Percentiles rank a stretch among this genome's conserved stretches.
Evolutionary conservation across 805 yeast species (phyloP).

Genomic region (Tetrapisispora arboricola): DNA sequence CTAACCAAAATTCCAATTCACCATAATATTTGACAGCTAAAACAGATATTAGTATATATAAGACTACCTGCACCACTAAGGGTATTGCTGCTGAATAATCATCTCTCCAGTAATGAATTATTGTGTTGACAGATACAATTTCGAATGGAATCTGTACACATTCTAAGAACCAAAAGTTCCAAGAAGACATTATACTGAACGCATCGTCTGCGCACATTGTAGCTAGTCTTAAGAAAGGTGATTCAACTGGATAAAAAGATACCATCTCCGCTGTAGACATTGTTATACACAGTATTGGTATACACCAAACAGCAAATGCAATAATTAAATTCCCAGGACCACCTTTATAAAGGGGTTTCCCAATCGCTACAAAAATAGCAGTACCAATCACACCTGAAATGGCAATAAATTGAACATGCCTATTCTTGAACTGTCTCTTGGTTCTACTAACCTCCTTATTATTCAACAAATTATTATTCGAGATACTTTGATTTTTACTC

Average conservation of each 20-base stretch:
- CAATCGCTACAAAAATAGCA: slow-evolving; percentile 66
- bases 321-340: slow-evolving; percentile 64
- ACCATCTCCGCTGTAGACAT: slow-evolving; percentile 72
- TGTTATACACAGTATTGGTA: slow-evolving; percentile 58
- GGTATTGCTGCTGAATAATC: slow-evolving; percentile 67
- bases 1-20: slow-evolving; percentile 71
- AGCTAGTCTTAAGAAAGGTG: slow-evolving; percentile 67
- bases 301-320: slow-evolving; percentile 57
- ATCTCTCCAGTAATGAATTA: slow-evolving; percentile 72
- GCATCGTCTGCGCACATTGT: slow-evolving; percentile 72
- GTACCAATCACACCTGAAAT: slow-evolving; percentile 81
- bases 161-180: slow-evolving; percentile 70
- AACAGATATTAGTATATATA: slow-evolving; percentile 55
- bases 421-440: slow-evolving; percentile 42
- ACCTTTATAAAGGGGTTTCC: slow-evolving; percentile 49
- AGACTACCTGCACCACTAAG: slow-evolving; percentile 50
- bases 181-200: slow-evolving; percentile 63
- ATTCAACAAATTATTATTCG: background rate
- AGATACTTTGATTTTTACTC: background rate
- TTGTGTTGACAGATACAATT: slow-evolving; percentile 67
- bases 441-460: slow-evolving; percentile 17
- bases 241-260: slow-evolving; percentile 61
- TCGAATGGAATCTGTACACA: slow-evolving; percentile 77
- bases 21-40: slow-evolving; percentile 72
- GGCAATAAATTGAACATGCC: slow-evolving; percentile 72